A percentile compares a stretch with the other conserved stretches of the same genome.
Conservation (phyloP, 768 basidiomycete species). For the Leccinum sublutescens region DNA sequence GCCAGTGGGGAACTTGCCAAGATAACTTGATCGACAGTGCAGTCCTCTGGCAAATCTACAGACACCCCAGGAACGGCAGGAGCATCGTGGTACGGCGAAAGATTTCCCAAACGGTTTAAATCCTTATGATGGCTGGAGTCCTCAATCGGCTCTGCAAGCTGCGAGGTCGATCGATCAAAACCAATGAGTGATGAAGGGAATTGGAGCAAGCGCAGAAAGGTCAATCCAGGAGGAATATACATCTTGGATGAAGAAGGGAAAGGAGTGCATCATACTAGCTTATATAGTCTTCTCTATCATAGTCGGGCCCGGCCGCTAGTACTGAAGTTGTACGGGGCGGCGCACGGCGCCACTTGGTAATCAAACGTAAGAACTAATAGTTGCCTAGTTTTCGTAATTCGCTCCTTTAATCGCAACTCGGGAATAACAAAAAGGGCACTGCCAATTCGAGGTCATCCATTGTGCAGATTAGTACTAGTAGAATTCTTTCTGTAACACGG, state of each 20-base stretch:
- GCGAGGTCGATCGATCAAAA: neutral
- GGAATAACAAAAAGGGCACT: too few relatives aligned
- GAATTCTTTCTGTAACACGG: too few relatives aligned
- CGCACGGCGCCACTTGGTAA: too few relatives aligned
- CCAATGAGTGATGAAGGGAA: constrained; percentile 4
- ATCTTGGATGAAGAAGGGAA: neutral
- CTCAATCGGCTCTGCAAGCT: neutral
- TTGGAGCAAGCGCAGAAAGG: constrained; percentile 15
- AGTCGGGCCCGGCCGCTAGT: too few relatives aligned
- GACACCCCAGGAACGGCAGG: constrained; percentile 28
- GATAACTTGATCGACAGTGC: constrained; percentile 40
- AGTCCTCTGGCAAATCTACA: constrained; percentile 37
- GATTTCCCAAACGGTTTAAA: constrained; percentile 30
- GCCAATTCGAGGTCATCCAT: too few relatives aligned
- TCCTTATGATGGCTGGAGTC: neutral
- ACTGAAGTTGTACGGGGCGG: too few relatives aligned
- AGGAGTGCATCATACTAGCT: neutral
- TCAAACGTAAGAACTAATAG: too few relatives aligned
- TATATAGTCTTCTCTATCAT: neutral
- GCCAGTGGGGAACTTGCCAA: constrained; percentile 26
- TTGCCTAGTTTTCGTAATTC: too few relatives aligned
- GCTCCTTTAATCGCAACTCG: too few relatives aligned
- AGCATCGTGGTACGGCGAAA: constrained; percentile 39
- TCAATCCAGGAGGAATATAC: constrained; percentile 17
- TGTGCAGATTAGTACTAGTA: too few relatives aligned